Base-by-base conservation (phyloP, 1,284 basidiomycete species). In the Fomes fomentarius region DNA sequence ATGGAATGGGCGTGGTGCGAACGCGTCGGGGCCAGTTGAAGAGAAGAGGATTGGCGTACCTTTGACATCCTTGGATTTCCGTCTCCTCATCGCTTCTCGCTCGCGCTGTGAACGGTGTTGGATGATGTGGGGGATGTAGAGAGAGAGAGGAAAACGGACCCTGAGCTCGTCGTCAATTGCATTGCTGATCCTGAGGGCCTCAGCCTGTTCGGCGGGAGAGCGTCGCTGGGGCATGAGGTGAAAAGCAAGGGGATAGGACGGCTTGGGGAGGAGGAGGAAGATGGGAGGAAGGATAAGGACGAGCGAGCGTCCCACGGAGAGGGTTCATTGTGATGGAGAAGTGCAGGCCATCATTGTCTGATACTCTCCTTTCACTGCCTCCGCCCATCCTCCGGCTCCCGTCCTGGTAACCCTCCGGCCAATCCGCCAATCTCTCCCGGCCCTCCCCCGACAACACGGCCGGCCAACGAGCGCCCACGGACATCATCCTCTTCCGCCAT, bases 111-210 rank as follows among this genome's bases (percentile, higher is more conserved):
- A 17, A 50, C 15, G 34, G 28, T 24, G 24, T 26, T 4, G 38
- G 37, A 24, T 40, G 21, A 19, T 33, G 28, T 45, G 11, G 15
- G n/a, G 33, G 22, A 8, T 3, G 33, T 15, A 15, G 17, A 43
- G 47, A 26, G 31, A 19, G 24, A 19, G 25, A 49, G 37, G 54
- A 9, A 45, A 14, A 40, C 79, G 49, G 52, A 87, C 87, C 73
- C 75, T 83, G 63, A 90, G 73, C 46, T 87, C 83, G 52, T 89
- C 85, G 69, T 91, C 89, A 65, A 91, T 91, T 63, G 74, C 72
- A 63, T 80, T 79, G 73, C 83, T 87, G 58, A 81, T 74, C 47
- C 76, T 76, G 33, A 74, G 65, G 4, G 85, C 81, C 48, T 81
- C 76, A 42, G 77, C 77, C 24, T 80, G 74, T 40, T 77, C 74